phyloP scores from a whole-genome alignment of 1,139 yeast genomes.

The Diutina catenulata region DNA sequence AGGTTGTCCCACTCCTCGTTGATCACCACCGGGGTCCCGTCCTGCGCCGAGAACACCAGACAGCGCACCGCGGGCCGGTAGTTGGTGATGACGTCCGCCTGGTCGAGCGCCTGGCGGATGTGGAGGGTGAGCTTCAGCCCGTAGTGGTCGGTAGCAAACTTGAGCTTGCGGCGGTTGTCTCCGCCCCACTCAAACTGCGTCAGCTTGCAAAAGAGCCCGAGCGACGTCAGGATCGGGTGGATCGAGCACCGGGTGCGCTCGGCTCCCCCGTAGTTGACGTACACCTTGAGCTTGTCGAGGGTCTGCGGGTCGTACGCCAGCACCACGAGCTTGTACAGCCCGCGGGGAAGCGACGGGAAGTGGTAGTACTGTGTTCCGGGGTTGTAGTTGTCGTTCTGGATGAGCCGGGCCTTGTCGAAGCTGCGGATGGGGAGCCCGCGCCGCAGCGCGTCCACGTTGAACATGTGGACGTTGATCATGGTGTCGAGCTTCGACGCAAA shows the following conservation, averaged over 20 bases:
- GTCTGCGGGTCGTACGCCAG: conserved; percentile 17
- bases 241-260: not conserved
- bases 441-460: conserved; percentile 17
- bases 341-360: conserved; percentile 20
- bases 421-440: conserved; percentile 13
- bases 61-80: conserved; percentile 33
- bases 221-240: conserved; percentile 8
- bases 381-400: conserved; percentile 19
- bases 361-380: conserved; percentile 13
- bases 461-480: conserved; percentile 28
- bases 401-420: conserved; percentile 20
- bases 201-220: conserved; percentile 25
- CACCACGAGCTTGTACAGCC: conserved; percentile 23
- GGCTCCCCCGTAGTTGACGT: not conserved
- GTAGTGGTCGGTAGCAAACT: conserved; percentile 14
- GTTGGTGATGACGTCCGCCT: conserved; percentile 12
- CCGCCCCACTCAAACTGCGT: conserved; percentile 24
- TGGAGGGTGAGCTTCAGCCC: conserved; percentile 18
- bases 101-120: conserved; percentile 13
- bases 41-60: conserved; percentile 26
- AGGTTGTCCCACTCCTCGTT: conserved; percentile 32
- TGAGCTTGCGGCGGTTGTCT: conserved; percentile 23
- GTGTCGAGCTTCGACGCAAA: conserved; percentile 11
- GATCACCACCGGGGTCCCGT: conserved; percentile 16
- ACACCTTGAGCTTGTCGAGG: conserved; percentile 6